These are phyloP conservation scores for Apiotrichum akiyoshidainum DNA, from an alignment of 1,284 basidiomycete genomes.

Conservation along the genomic window DNA sequence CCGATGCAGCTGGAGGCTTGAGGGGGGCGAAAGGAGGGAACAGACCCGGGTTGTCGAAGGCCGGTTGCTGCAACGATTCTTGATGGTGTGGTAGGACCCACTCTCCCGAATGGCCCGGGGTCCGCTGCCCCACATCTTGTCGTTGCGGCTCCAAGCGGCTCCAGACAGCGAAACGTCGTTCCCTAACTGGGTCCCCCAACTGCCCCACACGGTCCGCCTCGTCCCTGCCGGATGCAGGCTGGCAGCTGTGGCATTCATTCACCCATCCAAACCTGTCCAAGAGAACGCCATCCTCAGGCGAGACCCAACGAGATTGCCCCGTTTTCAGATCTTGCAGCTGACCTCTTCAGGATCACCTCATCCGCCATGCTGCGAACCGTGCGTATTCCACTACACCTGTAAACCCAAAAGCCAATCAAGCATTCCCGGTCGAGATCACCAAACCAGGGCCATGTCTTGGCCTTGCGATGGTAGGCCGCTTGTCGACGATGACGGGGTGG, in stretches of 20 bases:
- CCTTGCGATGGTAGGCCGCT: no score
- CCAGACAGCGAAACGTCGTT: neutral
- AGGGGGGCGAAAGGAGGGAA: no score
- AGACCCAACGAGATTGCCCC: neutral
- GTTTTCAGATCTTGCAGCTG: slow-evolving; percentile 1
- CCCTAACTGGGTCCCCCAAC: neutral
- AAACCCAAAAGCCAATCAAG: neutral
- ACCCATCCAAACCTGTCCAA: no score
- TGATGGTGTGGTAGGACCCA: neutral
- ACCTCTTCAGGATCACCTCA: slow-evolving; percentile 36
- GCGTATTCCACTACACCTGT: slow-evolving; percentile 9
- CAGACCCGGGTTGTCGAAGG: neutral
- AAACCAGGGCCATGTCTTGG: no score
- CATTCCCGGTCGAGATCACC: no score
- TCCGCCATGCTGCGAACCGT: slow-evolving; percentile 45
- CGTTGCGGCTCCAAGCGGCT: neutral
- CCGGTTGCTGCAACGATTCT: neutral
- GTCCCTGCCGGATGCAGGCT: neutral
- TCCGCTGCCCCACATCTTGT: neutral
- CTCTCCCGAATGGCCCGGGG: neutral
- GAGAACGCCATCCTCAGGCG: neutral
- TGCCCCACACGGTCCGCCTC: neutral
- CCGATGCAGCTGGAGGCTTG: no score
- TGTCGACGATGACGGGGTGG: no score
- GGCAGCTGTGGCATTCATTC: no score